Percentiles rank a stretch among this genome's conserved stretches.
These are phyloP conservation scores for Penicillium psychrosexuale DNA, from an alignment of 2,329 filamentous ascomycete genomes.

Conservation along the genomic window DNA sequence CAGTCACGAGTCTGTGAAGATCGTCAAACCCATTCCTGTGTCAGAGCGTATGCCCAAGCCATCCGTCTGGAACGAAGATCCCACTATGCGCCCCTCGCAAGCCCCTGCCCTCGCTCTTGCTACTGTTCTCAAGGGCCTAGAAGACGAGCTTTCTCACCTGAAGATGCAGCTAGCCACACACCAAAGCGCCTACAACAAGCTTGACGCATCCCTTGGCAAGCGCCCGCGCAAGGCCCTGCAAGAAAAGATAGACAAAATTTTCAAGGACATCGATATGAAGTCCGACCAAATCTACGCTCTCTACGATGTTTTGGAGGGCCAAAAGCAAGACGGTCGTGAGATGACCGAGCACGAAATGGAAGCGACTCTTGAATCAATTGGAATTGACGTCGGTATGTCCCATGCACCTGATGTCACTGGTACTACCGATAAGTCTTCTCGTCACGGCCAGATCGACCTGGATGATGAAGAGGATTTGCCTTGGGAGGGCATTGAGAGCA, in stretches of 20 bases:
- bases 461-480: conserved; percentile 42
- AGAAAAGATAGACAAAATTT: conserved; percentile 58
- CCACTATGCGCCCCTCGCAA: conserved; percentile 61
- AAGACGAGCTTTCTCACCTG: conserved; percentile 76
- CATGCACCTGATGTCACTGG: conserved; percentile 26
- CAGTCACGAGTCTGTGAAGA: conserved; percentile 38
- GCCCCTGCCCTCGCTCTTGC: conserved; percentile 70
- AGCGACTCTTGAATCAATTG: conserved; percentile 55
- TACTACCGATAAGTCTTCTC: conserved; percentile 29
- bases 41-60: conserved; percentile 48
- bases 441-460: conserved; percentile 22
- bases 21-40: conserved; percentile 51
- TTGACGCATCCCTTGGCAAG: conserved; percentile 65
- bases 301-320: conserved; percentile 79
- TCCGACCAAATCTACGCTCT: conserved; percentile 77
- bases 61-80: conserved; percentile 52
- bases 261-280: conserved; percentile 67
- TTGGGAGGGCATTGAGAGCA: conserved; percentile 46
- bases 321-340: conserved; percentile 63
- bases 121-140: conserved; percentile 75
- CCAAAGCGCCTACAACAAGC: conserved; percentile 61
- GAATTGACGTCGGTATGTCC: conserved; percentile 30
- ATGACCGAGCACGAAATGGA: conserved; percentile 64
- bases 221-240: conserved; percentile 62
- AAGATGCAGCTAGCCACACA: conserved; percentile 65